Percentiles rank a stretch among this genome's conserved stretches.
phyloP scores from a whole-genome alignment of 2,329 filamentous ascomycete genomes.

The Xylaria digitata region DNA sequence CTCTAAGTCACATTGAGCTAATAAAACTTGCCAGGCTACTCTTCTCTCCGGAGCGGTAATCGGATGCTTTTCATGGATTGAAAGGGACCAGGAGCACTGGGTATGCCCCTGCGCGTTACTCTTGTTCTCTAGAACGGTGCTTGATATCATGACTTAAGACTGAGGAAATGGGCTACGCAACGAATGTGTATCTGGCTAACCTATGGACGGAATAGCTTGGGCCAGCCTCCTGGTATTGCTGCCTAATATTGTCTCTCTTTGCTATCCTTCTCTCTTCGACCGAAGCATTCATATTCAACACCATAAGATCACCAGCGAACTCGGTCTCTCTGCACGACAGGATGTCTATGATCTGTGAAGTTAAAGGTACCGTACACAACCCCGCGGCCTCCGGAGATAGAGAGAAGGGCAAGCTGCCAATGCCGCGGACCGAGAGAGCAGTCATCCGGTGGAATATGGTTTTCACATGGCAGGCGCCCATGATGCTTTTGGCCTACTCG shows the following conservation, averaged over 20 bases:
- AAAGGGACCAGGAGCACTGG: slow-evolving; percentile 42
- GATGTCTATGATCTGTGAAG: slow-evolving; percentile 40
- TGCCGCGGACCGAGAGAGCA: slow-evolving; percentile 31
- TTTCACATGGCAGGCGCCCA: slow-evolving; percentile 48
- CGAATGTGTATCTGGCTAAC: not conserved
- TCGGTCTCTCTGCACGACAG: slow-evolving; percentile 4
- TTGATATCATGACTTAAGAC: not conserved
- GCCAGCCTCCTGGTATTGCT: slow-evolving; percentile 41
- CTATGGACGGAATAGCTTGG: slow-evolving; percentile 5
- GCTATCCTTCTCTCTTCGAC: slow-evolving; percentile 47
- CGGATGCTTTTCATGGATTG: slow-evolving; percentile 46
- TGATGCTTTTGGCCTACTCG: slow-evolving; percentile 47
- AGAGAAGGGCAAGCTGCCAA: slow-evolving; percentile 26
- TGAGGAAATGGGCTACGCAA: not conserved
- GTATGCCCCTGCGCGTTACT: slow-evolving; percentile 34
- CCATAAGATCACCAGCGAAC: slow-evolving; percentile 34
- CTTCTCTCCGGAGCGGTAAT: slow-evolving; percentile 46
- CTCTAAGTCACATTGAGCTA: not conserved
- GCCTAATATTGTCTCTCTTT: slow-evolving; percentile 45
- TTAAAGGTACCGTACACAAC: slow-evolving; percentile 11
- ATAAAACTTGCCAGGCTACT: slow-evolving; percentile 36
- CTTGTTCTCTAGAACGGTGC: not conserved
- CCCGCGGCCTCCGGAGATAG: not conserved
- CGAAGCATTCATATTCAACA: slow-evolving; percentile 45
- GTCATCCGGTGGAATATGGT: slow-evolving; percentile 48